Evolutionary conservation across 202 grass and related monocot species (phyloP).

Genomic region (Schoenoplectus tabernaemontani): DNA sequence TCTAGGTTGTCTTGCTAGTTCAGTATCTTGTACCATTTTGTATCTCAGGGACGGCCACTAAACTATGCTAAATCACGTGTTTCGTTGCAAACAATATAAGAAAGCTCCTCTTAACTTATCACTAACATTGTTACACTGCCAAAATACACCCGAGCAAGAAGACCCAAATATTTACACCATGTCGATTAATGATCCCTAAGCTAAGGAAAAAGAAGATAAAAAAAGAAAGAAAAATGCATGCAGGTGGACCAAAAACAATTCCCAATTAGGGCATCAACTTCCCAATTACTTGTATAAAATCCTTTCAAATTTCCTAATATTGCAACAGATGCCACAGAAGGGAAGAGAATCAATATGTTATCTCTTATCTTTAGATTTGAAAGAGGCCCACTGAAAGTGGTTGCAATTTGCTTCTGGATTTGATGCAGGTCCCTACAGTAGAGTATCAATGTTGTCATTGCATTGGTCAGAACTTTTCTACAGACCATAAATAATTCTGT

Average conservation of each 20-base stretch:
- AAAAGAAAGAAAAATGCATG: not conserved
- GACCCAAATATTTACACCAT: not conserved
- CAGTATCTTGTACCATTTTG: not conserved
- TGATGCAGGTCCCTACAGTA: constrained; percentile 66
- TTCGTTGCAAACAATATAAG: not conserved
- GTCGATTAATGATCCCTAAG: not conserved
- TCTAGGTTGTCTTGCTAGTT: not conserved
- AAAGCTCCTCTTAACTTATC: not conserved
- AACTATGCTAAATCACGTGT: not conserved
- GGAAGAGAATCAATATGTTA: not conserved
- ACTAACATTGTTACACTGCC: not conserved
- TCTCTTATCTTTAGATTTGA: constrained; percentile 54
- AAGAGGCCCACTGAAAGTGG: constrained; percentile 79
- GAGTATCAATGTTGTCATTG: constrained; percentile 1
- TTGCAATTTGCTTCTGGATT: constrained; percentile 91
- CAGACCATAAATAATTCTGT: not conserved
- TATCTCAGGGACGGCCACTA: not conserved
- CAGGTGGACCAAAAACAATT: not conserved
- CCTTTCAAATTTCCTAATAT: not conserved
- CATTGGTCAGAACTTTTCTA: not conserved
- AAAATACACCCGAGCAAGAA: not conserved
- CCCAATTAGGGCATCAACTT: not conserved
- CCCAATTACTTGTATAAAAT: not conserved
- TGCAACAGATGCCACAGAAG: not conserved
- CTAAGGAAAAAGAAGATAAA: not conserved